Conservation (phyloP, 768 basidiomycete genomes). For the Xanthoconium stramineum region DNA sequence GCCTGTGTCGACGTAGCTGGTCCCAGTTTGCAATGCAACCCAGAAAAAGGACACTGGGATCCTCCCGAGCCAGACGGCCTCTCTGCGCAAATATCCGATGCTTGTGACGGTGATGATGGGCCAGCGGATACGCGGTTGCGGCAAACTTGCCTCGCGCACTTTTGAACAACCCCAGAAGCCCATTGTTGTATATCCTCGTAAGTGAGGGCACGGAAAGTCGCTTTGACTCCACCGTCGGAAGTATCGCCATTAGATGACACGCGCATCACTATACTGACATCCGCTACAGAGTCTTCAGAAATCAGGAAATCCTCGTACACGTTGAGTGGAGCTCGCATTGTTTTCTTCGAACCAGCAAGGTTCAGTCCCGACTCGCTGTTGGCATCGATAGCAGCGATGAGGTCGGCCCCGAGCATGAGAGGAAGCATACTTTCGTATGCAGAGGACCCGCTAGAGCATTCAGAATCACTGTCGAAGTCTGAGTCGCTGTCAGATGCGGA, state of each 20-base stretch:
- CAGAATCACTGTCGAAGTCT: conserved; percentile 18
- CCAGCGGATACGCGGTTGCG: conserved; percentile 3
- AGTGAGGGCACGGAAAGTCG: conserved; percentile 13
- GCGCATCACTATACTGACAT: conserved; percentile 24
- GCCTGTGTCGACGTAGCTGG: background rate
- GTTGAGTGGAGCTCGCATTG: background rate
- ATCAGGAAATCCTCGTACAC: conserved; percentile 8
- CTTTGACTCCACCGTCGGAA: conserved; percentile 6
- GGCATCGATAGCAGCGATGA: conserved; percentile 26
- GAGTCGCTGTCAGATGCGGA: conserved; percentile 18
- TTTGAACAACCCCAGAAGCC: conserved; percentile 26
- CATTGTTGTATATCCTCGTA: conserved; percentile 26
- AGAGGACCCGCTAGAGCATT: conserved; percentile 20
- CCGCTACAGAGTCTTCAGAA: conserved; percentile 17
- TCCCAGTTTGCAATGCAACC: conserved; percentile 22
- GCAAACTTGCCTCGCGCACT: conserved; percentile 18
- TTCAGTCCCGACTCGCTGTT: conserved; percentile 25
- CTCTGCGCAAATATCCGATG: conserved; percentile 27
- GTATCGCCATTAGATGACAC: conserved; percentile 13
- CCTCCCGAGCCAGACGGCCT: conserved; percentile 19
- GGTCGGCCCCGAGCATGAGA: conserved; percentile 26
- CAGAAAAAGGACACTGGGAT: conserved; percentile 25
- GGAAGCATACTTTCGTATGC: conserved; percentile 20
- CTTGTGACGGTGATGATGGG: conserved; percentile 26
- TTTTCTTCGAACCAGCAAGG: background rate